phyloP scores from a whole-genome alignment of 352 stramenopile species.

The Globisporangium echinulatum region DNA sequence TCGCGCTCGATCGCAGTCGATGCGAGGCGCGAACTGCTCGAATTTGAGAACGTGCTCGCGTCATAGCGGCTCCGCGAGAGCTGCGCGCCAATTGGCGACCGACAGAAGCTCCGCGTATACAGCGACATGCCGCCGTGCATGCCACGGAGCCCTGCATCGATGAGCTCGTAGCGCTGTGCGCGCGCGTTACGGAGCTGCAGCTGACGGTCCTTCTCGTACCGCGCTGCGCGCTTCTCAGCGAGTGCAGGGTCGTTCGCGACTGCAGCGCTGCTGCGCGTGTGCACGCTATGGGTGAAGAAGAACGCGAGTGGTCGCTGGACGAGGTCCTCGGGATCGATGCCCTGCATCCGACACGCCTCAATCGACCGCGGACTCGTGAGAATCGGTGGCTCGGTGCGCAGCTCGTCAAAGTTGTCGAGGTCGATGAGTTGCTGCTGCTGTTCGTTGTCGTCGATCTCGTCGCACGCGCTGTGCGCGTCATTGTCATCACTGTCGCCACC shows the following conservation, averaged over 20 bases:
- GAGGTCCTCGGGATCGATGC: slow-evolving; percentile 60
- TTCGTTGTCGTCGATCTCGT: slow-evolving; percentile 10
- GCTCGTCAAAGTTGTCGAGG: slow-evolving; percentile 67
- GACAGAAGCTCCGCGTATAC: slow-evolving; percentile 44
- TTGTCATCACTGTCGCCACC: not conserved
- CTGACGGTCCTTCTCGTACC: slow-evolving; percentile 56
- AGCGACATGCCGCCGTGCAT: slow-evolving; percentile 48
- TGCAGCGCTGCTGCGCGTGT: not conserved
- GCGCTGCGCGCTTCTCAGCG: slow-evolving; percentile 41
- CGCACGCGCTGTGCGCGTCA: not conserved
- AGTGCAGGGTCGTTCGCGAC: slow-evolving; percentile 26
- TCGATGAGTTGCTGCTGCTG: slow-evolving; percentile 19
- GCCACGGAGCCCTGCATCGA: slow-evolving; percentile 41
- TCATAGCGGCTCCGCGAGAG: slow-evolving; percentile 15
- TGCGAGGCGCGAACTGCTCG: slow-evolving; percentile 19
- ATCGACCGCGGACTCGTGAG: slow-evolving; percentile 66
- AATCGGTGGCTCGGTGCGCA: slow-evolving; percentile 24
- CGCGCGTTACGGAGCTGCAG: slow-evolving; percentile 44
- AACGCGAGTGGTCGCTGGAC: slow-evolving; percentile 45
- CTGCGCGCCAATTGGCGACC: slow-evolving; percentile 34
- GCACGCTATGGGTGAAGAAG: slow-evolving; percentile 32
- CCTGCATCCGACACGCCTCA: slow-evolving; percentile 65
- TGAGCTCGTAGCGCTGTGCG: slow-evolving; percentile 43
- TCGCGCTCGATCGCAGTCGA: slow-evolving; percentile 59
- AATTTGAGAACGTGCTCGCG: slow-evolving; percentile 1